A percentile compares a stretch with the other conserved stretches of the same genome.
Conservation (phyloP, 345 rosid genomes). For the Salix arbutifolia region DNA sequence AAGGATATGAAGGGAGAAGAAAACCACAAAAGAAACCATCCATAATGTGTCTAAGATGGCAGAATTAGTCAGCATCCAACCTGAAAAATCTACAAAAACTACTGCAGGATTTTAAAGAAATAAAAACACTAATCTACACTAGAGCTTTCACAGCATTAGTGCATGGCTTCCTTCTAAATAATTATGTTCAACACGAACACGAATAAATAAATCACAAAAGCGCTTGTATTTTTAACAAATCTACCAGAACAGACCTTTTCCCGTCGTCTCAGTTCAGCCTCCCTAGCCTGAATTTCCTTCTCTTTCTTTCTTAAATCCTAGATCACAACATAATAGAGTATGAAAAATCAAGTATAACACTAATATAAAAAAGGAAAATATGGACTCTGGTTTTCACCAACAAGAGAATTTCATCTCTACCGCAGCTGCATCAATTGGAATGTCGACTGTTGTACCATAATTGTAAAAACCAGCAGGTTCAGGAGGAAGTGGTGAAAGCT, state of each 20-base stretch:
- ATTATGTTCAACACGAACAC: background rate
- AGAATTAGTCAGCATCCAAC: background rate
- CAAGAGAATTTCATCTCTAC: background rate
- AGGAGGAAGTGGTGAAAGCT: constrained; percentile 34
- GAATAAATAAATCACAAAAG: background rate
- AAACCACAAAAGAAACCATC: background rate
- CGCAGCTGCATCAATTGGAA: constrained; percentile 27
- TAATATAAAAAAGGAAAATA: background rate
- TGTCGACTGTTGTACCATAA: constrained; percentile 30
- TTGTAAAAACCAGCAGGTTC: constrained; percentile 32
- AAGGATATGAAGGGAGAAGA: background rate
- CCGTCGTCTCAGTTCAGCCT: constrained; percentile 27
- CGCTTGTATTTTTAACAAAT: background rate
- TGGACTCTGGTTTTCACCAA: constrained; percentile 1
- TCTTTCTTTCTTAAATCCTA: constrained; percentile 34
- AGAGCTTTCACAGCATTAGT: background rate
- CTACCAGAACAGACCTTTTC: constrained; percentile 23
- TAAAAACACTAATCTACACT: background rate
- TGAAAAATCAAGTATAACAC: background rate
- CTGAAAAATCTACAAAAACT: background rate
- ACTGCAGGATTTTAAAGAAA: background rate
- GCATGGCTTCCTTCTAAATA: background rate
- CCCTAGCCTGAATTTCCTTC: constrained; percentile 30
- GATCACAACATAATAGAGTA: background rate
- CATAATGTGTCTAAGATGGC: background rate